Evolutionary conservation across 768 basidiomycete species (phyloP).

Genomic region (Russula sp.): DNA sequence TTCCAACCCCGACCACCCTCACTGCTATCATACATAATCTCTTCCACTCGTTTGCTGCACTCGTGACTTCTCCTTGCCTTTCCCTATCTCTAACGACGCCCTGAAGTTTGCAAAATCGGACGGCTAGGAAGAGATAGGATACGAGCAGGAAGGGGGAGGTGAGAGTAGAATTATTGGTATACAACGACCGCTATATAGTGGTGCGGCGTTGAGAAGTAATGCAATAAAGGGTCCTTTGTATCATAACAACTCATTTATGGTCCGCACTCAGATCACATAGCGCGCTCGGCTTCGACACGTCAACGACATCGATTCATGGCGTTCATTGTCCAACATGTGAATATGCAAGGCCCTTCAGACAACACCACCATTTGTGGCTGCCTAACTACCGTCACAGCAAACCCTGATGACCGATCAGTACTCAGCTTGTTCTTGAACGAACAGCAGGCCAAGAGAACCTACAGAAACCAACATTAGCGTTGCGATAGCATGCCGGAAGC

Average conservation of each 20-base stretch:
- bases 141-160: neutral
- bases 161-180: slow-evolving; percentile 19
- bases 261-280: neutral
- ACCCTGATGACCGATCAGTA: no score
- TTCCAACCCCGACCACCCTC: neutral
- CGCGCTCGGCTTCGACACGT: neutral
- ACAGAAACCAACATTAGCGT: neutral
- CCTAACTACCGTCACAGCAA: neutral
- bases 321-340: neutral
- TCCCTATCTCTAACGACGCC: neutral
- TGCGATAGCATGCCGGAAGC: neutral
- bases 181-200: slow-evolving; percentile 21
- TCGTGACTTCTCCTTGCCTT: neutral
- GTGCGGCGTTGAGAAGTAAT: slow-evolving; percentile 24
- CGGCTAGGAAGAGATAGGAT: neutral
- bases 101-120: slow-evolving; percentile 1
- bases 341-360: neutral
- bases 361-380: neutral
- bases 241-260: slow-evolving; percentile 5
- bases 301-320: neutral
- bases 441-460: neutral
- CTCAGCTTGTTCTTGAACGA: no score
- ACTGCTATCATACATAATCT: slow-evolving; percentile 9
- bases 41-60: slow-evolving; percentile 17
- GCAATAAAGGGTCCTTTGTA: slow-evolving; percentile 24